phyloP scores from a whole-genome alignment of 2,329 filamentous ascomycete species.

The Pseudogymnoascus sp. region DNA sequence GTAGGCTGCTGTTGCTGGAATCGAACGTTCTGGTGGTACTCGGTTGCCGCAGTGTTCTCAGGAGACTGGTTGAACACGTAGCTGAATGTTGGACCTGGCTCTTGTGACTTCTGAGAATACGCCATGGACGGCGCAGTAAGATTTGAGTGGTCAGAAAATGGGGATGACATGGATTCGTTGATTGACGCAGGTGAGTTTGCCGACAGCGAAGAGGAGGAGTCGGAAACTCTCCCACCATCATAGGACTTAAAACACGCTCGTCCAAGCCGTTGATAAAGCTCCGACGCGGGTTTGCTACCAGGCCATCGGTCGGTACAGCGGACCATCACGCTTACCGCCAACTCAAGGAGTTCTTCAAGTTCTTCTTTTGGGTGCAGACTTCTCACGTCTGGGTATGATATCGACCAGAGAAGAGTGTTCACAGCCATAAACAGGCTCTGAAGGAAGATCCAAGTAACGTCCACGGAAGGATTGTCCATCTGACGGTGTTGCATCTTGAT shows the following conservation, averaged over 20 bases:
- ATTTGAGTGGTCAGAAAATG: conserved; percentile 33
- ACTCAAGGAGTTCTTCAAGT: conserved; percentile 64
- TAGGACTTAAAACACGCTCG: conserved; percentile 84
- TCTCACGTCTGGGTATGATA: conserved; percentile 80
- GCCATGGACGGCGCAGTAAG: conserved; percentile 28
- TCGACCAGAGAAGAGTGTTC: conserved; percentile 84
- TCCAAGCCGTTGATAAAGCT: conserved; percentile 80
- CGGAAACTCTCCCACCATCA: conserved; percentile 44
- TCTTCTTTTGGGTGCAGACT: conserved; percentile 62
- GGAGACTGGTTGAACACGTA: conserved; percentile 49
- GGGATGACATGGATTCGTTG: conserved; percentile 38
- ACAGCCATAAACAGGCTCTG: conserved; percentile 84
- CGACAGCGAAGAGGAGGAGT: conserved; percentile 41
- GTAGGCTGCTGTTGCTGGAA: conserved; percentile 34
- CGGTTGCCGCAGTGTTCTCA: conserved; percentile 32
- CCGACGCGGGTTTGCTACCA: conserved; percentile 72
- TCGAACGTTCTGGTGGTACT: conserved; percentile 14
- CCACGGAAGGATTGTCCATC: conserved; percentile 64
- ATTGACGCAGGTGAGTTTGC: conserved; percentile 33
- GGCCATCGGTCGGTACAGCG: conserved; percentile 85
- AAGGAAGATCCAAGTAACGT: conserved; percentile 91
- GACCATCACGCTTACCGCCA: conserved; percentile 69
- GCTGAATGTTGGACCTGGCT: conserved; percentile 44
- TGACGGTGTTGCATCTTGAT: conserved; percentile 74
- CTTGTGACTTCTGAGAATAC: conserved; percentile 31